These are phyloP conservation scores for Aegilops bicornis DNA, from an alignment of 176 grass and related monocot genomes.

Conservation along the genomic window DNA sequence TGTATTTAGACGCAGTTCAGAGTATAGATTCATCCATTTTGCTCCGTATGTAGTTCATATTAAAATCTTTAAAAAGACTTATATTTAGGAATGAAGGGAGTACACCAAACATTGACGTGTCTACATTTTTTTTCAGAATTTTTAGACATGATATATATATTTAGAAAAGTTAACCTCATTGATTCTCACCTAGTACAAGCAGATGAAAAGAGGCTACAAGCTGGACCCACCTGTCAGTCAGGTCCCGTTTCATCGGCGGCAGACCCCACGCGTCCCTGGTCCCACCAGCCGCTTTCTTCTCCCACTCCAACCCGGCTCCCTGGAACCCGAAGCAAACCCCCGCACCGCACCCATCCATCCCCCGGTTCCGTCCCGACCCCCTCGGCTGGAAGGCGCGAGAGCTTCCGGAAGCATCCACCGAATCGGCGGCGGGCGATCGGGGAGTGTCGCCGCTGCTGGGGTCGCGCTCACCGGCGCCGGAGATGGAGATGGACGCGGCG, in stretches of 20 bases:
- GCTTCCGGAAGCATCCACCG: slow-evolving; percentile 36
- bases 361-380: neutral
- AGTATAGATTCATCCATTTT: too few species aligned
- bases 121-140: too few species aligned
- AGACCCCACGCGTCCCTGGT: slow-evolving; percentile 26
- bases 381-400: neutral
- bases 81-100: too few species aligned
- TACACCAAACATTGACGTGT: too few species aligned
- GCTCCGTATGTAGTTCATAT: too few species aligned
- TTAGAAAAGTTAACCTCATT: too few species aligned
- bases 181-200: too few species aligned
- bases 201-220: neutral
- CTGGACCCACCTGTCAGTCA: neutral
- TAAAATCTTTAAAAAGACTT: too few species aligned
- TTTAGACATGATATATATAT: too few species aligned
- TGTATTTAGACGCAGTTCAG: too few species aligned
- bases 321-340: slow-evolving; percentile 23
- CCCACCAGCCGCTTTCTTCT: neutral
- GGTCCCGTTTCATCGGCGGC: neutral
- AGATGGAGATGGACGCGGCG: slow-evolving; percentile 43
- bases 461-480: neutral
- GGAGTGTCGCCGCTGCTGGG: neutral
- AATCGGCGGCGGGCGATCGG: slow-evolving; percentile 1
- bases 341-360: neutral
- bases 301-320: neutral